Evolutionary conservation across 257 asterid species (phyloP).

Genomic region (Linaria vulgaris): DNA sequence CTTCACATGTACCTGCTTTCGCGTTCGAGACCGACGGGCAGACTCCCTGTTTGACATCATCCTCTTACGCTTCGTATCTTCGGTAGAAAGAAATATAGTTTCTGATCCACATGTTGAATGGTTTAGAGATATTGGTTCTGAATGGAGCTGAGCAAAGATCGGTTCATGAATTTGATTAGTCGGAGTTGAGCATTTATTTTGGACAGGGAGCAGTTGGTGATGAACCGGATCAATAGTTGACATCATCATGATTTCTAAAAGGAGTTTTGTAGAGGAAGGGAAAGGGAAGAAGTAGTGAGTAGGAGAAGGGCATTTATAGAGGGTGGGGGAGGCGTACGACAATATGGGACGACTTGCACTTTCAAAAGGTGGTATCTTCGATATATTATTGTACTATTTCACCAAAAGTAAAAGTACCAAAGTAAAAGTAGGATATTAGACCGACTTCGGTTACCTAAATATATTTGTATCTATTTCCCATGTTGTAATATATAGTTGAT

Average conservation of each 20-base stretch:
- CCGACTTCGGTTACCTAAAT: too few species aligned
- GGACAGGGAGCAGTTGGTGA: slow-evolving; percentile 43
- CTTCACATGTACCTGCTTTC: slow-evolving; percentile 58
- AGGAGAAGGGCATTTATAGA: slow-evolving; percentile 56
- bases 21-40: slow-evolving; percentile 63
- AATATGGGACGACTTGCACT: slow-evolving; percentile 31
- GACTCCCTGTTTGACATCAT: slow-evolving; percentile 73
- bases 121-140: slow-evolving; percentile 29
- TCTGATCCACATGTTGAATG: slow-evolving; percentile 54
- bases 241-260: slow-evolving; percentile 30
- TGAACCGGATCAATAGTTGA: slow-evolving; percentile 43
- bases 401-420: too few species aligned
- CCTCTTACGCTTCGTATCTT: slow-evolving; percentile 57
- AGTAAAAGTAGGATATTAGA: too few species aligned
- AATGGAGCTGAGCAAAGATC: slow-evolving; percentile 31
- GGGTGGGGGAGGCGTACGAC: not conserved
- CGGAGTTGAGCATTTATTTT: slow-evolving; percentile 35
- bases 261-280: slow-evolving; percentile 45
- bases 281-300: slow-evolving; percentile 74
- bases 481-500: too few species aligned
- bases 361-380: slow-evolving; percentile 27
- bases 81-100: slow-evolving; percentile 45
- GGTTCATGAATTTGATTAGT: slow-evolving; percentile 45
- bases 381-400: too few species aligned
- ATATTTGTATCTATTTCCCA: too few species aligned